Evolutionary conservation across 2,329 filamentous ascomycete genomes (phyloP), one percentile per base, ranked within the genome.

Genomic region (Paecilomyces fulvus): DNA sequence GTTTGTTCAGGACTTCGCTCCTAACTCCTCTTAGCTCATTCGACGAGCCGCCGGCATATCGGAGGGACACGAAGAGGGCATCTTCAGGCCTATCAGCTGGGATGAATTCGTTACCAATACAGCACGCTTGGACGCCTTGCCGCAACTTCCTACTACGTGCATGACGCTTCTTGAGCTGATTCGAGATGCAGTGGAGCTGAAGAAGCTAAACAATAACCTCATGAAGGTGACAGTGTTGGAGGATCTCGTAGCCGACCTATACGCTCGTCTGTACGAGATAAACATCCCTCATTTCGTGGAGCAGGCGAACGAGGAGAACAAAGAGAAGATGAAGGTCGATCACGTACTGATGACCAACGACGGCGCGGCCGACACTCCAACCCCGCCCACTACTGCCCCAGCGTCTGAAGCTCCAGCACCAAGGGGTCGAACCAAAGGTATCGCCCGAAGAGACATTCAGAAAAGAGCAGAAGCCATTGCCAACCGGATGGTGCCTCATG

Each of bases 231-330:
- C 85, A 0, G 80, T 86, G 9, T 92, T 97, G 49, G 94, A 99
- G 65, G 94, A 99, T 66, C 80, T 97, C n/a, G 88, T 96, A 61
- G 88, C 87, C 21, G 94, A 99, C 72, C 86, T 89, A 52, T 99
- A 96, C 71, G 88, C 89, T 1, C 80, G 84, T 11, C 56, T 75
- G 9, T 75, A 74, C 57, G 67, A 75, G 46, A 60, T 70, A 51
- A 74, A 72, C 49, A 64, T 70, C 59, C 70, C 68, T 51, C 70
- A 70, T 48, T 68, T 74, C 20, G 60, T 74, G 25, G 69, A 75
- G 55, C 71, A 73, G 58, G 68, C 65, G 52, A 72, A 70, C 23
- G 76, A 77, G 56, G 76, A 78, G 55, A 75, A 72, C 53, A 74
- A 73, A 50, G 74, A 77, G 49, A 74, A 74, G 51, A 77, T 78